These are phyloP conservation scores for Bidens hawaiensis DNA, from an alignment of 140 eudicot genomes.

Conservation along the genomic window DNA sequence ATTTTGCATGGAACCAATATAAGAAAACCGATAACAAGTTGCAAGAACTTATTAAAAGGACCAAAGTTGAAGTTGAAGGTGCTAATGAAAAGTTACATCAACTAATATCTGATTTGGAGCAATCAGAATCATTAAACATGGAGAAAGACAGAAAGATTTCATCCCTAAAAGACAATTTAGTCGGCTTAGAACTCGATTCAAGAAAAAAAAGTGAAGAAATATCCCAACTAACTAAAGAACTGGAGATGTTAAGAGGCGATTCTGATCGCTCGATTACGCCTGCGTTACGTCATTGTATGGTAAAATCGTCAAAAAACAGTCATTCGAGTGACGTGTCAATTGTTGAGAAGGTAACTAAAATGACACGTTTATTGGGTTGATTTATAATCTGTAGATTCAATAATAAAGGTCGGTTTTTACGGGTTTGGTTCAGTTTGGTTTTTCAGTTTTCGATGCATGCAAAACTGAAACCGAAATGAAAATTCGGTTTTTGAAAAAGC, in stretches of 20 bases:
- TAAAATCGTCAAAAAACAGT: slow-evolving; percentile 18
- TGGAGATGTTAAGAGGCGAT: slow-evolving; percentile 36
- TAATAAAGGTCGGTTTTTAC: no score
- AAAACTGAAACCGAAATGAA: no score
- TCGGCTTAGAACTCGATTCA: slow-evolving; percentile 44
- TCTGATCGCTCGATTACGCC: slow-evolving; percentile 48
- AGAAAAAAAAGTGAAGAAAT: slow-evolving; percentile 51
- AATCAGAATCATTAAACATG: slow-evolving; percentile 42
- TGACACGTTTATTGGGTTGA: neutral
- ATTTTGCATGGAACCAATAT: slow-evolving; percentile 77
- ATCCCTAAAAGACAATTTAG: slow-evolving; percentile 33
- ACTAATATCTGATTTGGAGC: slow-evolving; percentile 41
- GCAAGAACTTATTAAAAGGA: slow-evolving; percentile 37
- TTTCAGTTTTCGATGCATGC: no score
- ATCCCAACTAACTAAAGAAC: slow-evolving; percentile 45
- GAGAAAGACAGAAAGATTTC: slow-evolving; percentile 44
- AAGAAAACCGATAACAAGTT: slow-evolving; percentile 40
- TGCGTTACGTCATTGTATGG: slow-evolving; percentile 44
- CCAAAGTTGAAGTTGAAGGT: slow-evolving; percentile 37
- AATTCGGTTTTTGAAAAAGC: no score
- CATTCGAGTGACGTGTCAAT: slow-evolving; percentile 21
- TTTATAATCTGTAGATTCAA: no score
- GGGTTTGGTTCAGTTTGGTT: no score
- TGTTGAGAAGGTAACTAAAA: slow-evolving; percentile 43
- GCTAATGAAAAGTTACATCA: slow-evolving; percentile 47